Conservation (phyloP, 306 rosid species). For the Styphnolobium japonicum region DNA sequence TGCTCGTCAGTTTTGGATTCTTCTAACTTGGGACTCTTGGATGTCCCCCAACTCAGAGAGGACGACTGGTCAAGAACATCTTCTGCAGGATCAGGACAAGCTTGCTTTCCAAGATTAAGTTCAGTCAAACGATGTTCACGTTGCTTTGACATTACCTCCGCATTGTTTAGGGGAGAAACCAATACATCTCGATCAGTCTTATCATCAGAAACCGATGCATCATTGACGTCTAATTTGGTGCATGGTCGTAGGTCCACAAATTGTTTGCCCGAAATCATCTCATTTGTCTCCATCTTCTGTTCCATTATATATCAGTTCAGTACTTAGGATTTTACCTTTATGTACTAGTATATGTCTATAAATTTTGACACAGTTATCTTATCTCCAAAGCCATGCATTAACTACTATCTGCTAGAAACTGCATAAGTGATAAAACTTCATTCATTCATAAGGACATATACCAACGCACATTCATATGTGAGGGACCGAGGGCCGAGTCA, state of each 20-base stretch:
- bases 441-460: too few species aligned
- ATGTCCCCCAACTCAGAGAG: constrained; percentile 37
- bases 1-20: constrained; percentile 27
- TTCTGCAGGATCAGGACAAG: not conserved
- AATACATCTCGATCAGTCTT: constrained; percentile 21
- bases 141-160: constrained; percentile 35
- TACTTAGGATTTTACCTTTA: not conserved
- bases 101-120: constrained; percentile 23
- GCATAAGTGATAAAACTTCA: not conserved
- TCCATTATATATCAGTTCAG: not conserved
- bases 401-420: not conserved
- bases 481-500: constrained; percentile 10
- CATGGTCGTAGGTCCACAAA: not conserved
- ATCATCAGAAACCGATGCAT: constrained; percentile 28
- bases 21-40: constrained; percentile 23
- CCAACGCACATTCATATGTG: not conserved
- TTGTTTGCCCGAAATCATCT: constrained; percentile 14
- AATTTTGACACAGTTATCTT: not conserved
- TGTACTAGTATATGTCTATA: too few species aligned
- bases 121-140: constrained; percentile 10
- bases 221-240: constrained; percentile 15
- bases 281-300: constrained; percentile 34
- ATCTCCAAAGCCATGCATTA: not conserved
- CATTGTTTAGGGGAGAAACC: constrained; percentile 19
- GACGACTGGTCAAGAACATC: constrained; percentile 38